Evolutionary conservation across 768 basidiomycete species (phyloP).

Genomic region (Rhodotorula toruloides): DNA sequence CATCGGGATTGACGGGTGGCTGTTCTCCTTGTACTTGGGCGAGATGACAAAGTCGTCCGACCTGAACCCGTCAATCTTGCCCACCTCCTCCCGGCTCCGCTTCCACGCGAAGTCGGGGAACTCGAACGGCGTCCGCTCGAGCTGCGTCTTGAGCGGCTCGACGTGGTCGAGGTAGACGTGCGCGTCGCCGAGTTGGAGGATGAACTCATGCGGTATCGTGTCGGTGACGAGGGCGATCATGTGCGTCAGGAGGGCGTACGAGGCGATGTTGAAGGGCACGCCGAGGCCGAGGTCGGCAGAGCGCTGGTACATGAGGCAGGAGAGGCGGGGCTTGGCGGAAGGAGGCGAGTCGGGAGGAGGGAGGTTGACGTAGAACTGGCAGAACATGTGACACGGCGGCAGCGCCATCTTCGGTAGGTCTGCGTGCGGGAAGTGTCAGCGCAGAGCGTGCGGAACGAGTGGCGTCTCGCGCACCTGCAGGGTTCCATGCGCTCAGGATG

Average conservation of each 20-base stretch:
- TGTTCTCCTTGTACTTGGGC: conserved; percentile 62
- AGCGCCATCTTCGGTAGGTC: conserved; percentile 93
- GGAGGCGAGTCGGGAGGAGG: conserved; percentile 54
- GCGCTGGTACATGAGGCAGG: conserved; percentile 95
- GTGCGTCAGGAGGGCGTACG: conserved; percentile 92
- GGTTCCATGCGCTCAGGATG: conserved; percentile 96
- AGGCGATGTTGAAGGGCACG: conserved; percentile 98
- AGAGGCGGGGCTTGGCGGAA: conserved; percentile 61
- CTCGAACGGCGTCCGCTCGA: conserved; percentile 66
- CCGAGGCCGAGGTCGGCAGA: conserved; percentile 96
- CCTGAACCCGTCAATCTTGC: conserved; percentile 65
- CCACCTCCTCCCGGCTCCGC: conserved; percentile 54
- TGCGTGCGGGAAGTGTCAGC: conserved; percentile 45
- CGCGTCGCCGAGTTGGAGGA: conserved; percentile 95
- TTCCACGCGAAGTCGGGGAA: conserved; percentile 79
- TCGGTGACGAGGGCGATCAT: conserved; percentile 92
- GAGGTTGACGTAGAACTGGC: conserved; percentile 96
- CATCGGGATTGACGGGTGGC: conserved; percentile 76
- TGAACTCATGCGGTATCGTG: conserved; percentile 78
- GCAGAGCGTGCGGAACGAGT: no score
- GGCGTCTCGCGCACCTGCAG: conserved; percentile 64
- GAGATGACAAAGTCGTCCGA: conserved; percentile 77
- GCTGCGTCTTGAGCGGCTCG: conserved; percentile 73
- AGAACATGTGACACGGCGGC: conserved; percentile 97
- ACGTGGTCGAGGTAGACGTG: conserved; percentile 94